phyloP scores from a whole-genome alignment of 768 basidiomycete species.

The Neoboletus brunneissimus region DNA sequence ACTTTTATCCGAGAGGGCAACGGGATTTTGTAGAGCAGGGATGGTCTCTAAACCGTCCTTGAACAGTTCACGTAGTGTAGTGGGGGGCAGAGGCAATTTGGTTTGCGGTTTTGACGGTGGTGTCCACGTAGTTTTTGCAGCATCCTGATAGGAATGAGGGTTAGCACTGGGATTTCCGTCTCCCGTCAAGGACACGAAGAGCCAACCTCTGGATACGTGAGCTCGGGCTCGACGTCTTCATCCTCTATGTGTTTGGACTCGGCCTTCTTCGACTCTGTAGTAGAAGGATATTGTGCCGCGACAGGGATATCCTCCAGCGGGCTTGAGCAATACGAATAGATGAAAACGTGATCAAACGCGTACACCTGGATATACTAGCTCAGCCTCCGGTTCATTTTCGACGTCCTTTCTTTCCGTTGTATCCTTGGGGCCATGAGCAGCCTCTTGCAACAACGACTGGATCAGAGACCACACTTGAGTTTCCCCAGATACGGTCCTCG shows the following conservation, averaged over 20 bases:
- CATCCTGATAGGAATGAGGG: slow-evolving; percentile 8
- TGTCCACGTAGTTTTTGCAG: background rate
- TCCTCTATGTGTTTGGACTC: background rate
- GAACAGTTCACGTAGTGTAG: slow-evolving; percentile 2
- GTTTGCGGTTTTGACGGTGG: background rate
- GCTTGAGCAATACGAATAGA: background rate
- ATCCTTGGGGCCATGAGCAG: background rate
- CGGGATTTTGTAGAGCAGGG: background rate
- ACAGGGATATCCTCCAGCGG: slow-evolving; percentile 2
- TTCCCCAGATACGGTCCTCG: background rate
- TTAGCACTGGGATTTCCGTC: background rate
- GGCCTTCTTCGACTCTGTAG: background rate
- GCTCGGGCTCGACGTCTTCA: slow-evolving; percentile 12
- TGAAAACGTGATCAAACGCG: background rate
- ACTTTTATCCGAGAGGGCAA: background rate
- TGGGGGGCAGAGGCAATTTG: background rate
- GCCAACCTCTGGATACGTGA: slow-evolving; percentile 18
- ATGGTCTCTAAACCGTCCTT: background rate
- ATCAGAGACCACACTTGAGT: background rate
- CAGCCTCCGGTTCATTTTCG: slow-evolving; percentile 7
- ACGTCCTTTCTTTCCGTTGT: background rate
- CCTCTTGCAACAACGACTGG: background rate
- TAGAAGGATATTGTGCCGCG: background rate
- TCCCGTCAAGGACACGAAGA: background rate
- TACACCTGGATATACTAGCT: slow-evolving; percentile 27